Evolutionary conservation across 2,329 filamentous ascomycete genomes (phyloP).

Genomic region (Fusarium neocosmosporiellum): DNA sequence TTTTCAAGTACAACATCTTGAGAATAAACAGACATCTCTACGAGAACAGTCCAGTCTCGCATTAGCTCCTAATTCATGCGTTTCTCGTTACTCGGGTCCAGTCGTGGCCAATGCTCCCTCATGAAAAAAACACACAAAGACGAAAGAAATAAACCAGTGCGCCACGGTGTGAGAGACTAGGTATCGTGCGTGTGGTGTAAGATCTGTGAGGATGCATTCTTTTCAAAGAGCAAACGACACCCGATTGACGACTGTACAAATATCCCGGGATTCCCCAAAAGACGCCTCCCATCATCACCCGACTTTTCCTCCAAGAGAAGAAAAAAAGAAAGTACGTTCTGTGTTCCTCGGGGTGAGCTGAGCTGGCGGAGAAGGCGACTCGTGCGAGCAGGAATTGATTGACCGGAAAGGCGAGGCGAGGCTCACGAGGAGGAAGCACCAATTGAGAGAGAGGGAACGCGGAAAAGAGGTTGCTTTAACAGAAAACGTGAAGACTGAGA

Average conservation of each 20-base stretch:
- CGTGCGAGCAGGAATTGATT: constrained; percentile 35
- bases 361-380: constrained; percentile 33
- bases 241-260: constrained; percentile 45
- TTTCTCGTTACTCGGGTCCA: constrained; percentile 34
- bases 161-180: constrained; percentile 34
- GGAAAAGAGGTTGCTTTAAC: constrained; percentile 40
- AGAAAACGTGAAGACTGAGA: constrained; percentile 42
- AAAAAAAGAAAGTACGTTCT: constrained; percentile 44
- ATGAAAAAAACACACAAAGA: constrained; percentile 24
- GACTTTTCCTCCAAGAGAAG: constrained; percentile 44
- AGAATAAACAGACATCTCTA: constrained; percentile 21
- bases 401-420: constrained; percentile 6
- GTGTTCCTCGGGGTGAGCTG: constrained; percentile 41
- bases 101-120: constrained; percentile 33
- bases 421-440: constrained; percentile 46
- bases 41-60: constrained; percentile 19
- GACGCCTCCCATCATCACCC: constrained; percentile 47
- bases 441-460: constrained; percentile 41
- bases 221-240: constrained; percentile 45
- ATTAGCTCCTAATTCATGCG: constrained; percentile 30
- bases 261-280: constrained; percentile 44
- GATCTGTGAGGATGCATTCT: constrained; percentile 43
- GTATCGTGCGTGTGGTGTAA: constrained; percentile 24
- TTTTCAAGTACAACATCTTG: not conserved
- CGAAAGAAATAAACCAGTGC: constrained; percentile 29